These are phyloP conservation scores for Nyctanthes arbortristis DNA, from an alignment of 257 asterid genomes.

Conservation along the genomic window DNA sequence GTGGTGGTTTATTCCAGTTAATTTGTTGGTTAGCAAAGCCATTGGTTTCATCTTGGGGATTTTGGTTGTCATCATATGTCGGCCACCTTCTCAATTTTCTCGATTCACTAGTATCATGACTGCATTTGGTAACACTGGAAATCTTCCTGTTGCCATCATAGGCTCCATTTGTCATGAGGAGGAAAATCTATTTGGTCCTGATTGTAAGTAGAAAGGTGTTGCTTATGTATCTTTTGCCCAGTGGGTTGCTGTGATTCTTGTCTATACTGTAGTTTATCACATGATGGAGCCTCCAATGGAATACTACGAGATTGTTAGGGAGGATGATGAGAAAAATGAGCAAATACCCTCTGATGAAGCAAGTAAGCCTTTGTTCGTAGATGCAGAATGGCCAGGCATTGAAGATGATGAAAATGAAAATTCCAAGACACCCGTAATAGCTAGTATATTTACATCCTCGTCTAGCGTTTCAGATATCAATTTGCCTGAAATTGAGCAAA, in stretches of 20 bases:
- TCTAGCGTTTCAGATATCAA: constrained; percentile 5
- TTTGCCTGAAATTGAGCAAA: constrained; percentile 21
- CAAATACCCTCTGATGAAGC: background rate
- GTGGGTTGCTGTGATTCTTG: constrained; percentile 41
- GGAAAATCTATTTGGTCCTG: constrained; percentile 36
- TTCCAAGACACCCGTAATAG: constrained; percentile 38
- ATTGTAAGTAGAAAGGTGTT: constrained; percentile 35
- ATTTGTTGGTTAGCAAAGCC: constrained; percentile 38
- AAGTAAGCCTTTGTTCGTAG: constrained; percentile 34
- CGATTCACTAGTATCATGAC: constrained; percentile 46
- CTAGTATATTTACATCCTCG: constrained; percentile 22
- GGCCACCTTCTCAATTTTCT: constrained; percentile 37
- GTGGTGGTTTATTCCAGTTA: constrained; percentile 51
- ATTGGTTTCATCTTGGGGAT: constrained; percentile 38
- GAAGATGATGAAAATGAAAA: constrained; percentile 36
- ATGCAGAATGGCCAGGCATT: constrained; percentile 48
- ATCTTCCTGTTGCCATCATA: constrained; percentile 38
- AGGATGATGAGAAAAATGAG: constrained; percentile 18
- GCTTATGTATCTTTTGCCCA: constrained; percentile 48
- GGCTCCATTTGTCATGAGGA: constrained; percentile 39
- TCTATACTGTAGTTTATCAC: constrained; percentile 43
- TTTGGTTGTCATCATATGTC: constrained; percentile 36
- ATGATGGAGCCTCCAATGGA: constrained; percentile 49
- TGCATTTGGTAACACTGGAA: constrained; percentile 49
- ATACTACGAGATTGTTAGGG: constrained; percentile 33